phyloP scores from a whole-genome alignment of 225 moss, liverwort and hornwort species.

The Takakia lepidozioides region DNA sequence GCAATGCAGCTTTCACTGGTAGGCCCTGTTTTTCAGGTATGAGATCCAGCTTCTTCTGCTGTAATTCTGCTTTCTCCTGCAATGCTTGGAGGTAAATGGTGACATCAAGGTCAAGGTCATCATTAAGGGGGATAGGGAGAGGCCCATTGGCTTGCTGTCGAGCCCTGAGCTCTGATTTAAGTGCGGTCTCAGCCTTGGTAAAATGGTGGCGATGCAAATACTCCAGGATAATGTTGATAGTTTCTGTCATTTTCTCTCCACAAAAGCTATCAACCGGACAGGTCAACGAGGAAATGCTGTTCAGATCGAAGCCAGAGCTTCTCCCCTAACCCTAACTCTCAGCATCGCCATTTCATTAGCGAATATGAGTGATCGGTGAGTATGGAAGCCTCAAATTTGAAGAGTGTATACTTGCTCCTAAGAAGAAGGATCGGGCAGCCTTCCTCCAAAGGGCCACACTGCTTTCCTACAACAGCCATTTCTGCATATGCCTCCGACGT shows the following conservation, averaged over 20 bases:
- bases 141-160: slow-evolving; percentile 50
- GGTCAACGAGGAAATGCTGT: slow-evolving; percentile 22
- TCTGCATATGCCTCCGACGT: too few species aligned
- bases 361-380: too few species aligned
- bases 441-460: too few species aligned
- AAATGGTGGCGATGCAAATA: slow-evolving; percentile 74
- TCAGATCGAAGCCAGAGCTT: slow-evolving; percentile 18
- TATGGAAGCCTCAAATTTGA: too few species aligned
- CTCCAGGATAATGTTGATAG: slow-evolving; percentile 67
- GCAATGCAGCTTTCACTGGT: too few species aligned
- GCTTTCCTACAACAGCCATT: too few species aligned
- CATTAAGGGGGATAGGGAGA: slow-evolving; percentile 29
- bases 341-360: too few species aligned
- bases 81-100: slow-evolving; percentile 38
- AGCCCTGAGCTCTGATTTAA: slow-evolving; percentile 68
- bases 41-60: slow-evolving; percentile 16
- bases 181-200: slow-evolving; percentile 63
- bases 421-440: too few species aligned
- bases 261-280: slow-evolving; percentile 24
- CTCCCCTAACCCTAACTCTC: too few species aligned
- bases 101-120: slow-evolving; percentile 57
- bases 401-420: too few species aligned
- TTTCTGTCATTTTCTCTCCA: slow-evolving; percentile 63
- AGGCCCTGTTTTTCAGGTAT: slow-evolving; percentile 26
- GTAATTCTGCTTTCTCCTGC: slow-evolving; percentile 44